Base-by-base conservation (phyloP, 2,329 filamentous ascomycete species). In the Tolypocladium ophioglossoides region DNA sequence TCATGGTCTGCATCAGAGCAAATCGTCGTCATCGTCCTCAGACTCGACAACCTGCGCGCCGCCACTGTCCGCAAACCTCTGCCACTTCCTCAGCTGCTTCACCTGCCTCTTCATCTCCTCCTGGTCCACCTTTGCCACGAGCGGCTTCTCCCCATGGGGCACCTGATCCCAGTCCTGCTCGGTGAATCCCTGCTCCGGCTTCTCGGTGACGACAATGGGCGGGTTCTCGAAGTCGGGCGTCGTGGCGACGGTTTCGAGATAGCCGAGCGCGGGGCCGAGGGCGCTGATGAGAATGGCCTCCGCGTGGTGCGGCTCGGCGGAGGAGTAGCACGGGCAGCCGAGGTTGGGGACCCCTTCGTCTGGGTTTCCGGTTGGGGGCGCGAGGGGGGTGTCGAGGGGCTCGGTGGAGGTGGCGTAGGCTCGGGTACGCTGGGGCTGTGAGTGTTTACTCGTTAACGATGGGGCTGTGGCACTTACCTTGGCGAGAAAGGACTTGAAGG, bases 281-380 rank as follows among this genome's bases (percentile, higher is more conserved):
- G 79, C 77, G 12, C 65, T 66, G 14, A 85, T 72, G 52, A 91
- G 76, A 57, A 89, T 78, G 39, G 74, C 73, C 66, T 95, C 88
- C 9, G 72, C 71, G 62, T 82, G 74, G 37, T 74, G 64, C 1
- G 69, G 61, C 57, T 87, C 82, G 4, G 85, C 85, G 2, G 84
- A 79, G n/a, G 85, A 85, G 68, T 86, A 86, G 57, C 83, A 78
- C 5, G 86, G 86, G 58, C 82, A 86, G 6, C 86, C 85, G 46
- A 79, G 72, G 12, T 67, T 59, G 0, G 73, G 72, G 63, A 76
- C 72, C 39, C 64, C 60, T 3, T 71, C 69, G 16, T 66, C 59
- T 0, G 69, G 64, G 59, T 79, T 80, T 11, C 78, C 77, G 2
- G 73, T 64, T 1, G 78, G 72, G 0, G 79, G 78, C 0, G 78